Conservation (phyloP, 345 rosid genomes). For the Eucalyptus cloeziana region DNA sequence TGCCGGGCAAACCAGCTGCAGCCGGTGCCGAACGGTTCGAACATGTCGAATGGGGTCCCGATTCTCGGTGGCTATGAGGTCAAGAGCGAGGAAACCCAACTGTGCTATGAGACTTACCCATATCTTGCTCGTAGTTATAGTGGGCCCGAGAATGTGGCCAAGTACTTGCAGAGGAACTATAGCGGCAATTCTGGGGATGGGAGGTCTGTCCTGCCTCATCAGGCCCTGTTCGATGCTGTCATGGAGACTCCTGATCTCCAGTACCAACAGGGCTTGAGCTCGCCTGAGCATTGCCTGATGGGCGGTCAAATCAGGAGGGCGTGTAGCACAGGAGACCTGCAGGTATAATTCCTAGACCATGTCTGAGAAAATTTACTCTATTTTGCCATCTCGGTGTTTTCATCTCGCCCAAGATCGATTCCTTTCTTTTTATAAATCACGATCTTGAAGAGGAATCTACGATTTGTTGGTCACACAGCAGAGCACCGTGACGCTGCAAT, state of each 20-base stretch:
- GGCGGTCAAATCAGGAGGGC: conserved; percentile 57
- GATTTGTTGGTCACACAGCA: neutral
- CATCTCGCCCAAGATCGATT: neutral
- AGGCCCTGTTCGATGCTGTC: conserved; percentile 26
- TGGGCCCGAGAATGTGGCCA: conserved; percentile 30
- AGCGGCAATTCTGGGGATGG: conserved; percentile 53
- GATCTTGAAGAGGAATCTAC: neutral
- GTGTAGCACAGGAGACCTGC: conserved; percentile 77
- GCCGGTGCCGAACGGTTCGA: neutral
- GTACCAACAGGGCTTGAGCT: conserved; percentile 16
- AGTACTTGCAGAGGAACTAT: conserved; percentile 61
- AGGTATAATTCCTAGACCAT: conserved; percentile 14
- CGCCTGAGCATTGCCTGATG: conserved; percentile 43
- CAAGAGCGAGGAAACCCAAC: neutral
- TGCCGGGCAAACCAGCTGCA: neutral
- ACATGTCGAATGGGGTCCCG: conserved; percentile 15
- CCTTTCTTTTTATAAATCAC: neutral
- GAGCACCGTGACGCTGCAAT: neutral
- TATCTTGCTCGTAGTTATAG: conserved; percentile 33
- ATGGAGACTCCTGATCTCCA: neutral
- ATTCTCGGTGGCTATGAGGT: neutral
- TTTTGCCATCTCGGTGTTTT: neutral
- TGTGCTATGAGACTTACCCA: conserved; percentile 35
- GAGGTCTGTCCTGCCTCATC: neutral
- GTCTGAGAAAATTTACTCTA: neutral